A percentile compares a stretch with the other conserved stretches of the same genome.
Evolutionary conservation across 1,284 basidiomycete species (phyloP).

Genomic region (Wallemia ichthyophaga): DNA sequence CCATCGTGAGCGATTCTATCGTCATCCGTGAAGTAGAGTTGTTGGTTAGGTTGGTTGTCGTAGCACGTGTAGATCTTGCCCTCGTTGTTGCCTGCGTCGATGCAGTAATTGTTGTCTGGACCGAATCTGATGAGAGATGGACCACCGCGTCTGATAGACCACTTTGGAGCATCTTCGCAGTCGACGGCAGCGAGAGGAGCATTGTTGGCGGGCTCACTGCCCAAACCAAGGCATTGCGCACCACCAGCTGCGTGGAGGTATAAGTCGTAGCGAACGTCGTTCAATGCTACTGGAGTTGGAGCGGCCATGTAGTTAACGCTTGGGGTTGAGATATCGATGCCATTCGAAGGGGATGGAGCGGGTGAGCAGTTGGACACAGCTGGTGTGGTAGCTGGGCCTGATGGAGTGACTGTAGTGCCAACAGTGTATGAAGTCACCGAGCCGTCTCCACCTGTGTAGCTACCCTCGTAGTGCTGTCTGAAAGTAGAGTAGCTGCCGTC

Average conservation of each 20-base stretch:
- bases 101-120: not conserved
- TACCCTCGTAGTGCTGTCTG: not conserved
- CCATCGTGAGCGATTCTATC: not conserved
- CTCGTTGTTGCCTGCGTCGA: not conserved
- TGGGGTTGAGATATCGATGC: not conserved
- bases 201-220: not conserved
- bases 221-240: not conserved
- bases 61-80: not conserved
- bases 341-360: not conserved
- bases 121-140: not conserved
- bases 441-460: not conserved
- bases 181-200: not conserved
- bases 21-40: not conserved
- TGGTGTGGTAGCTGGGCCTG: not conserved
- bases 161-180: not conserved
- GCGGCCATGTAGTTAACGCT: not conserved
- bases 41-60: not conserved
- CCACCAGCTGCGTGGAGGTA: not conserved
- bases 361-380: not conserved
- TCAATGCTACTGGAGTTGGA: not conserved
- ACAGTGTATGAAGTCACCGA: not conserved
- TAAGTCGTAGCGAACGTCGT: not conserved
- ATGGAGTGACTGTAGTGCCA: not conserved
- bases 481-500: not conserved
- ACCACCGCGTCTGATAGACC: not conserved